Evolutionary conservation across 306 rosid genomes (phyloP), one percentile per base, ranked within the genome.

Genomic region (Corylus avellana): DNA sequence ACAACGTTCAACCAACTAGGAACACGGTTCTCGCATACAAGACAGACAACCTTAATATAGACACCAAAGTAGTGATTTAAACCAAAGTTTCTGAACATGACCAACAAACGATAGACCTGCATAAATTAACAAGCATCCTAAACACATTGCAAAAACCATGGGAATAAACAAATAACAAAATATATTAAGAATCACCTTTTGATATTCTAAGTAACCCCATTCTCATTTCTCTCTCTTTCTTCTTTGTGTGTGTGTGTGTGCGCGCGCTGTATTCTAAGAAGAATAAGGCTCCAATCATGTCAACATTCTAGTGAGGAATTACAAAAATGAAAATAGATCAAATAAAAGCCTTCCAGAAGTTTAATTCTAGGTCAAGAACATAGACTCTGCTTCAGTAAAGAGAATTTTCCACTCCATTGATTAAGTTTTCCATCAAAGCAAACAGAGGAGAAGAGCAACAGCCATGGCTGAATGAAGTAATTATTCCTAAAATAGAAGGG

Each of bases 1-100:
- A 64, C 16, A 64, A 39, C 25, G 17, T 59, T 64, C 71, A 64
- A 64, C 71, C 71, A 37, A 64, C 71, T 37, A 64, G 22, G 46
- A 37, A 35, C 17, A 64, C 8, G 62, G 62, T 12, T 56, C 62
- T 64, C 47, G 2, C 47, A 64, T 17, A 64, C 71, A 64, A 64
- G 71, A 16, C 12, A 64, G 70, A 16, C 25, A 25, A 10, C 37
- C 16, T 58, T 8, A 10, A 25, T 25, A 22, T 64, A 37, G 48
- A 64, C 18, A 27, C 14, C 9, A 16, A n/a, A 10, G 27, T 42
- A 17, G 29, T 68, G 50, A 42, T 68, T 68, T 68, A 8, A 68
- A 68, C 49, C 7, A 68, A 42, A 12, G 7, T 68, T 18, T 10
- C 4, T 3, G 8, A 17, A 64, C 29, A 42, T 18, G 17, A 68